phyloP scores from a whole-genome alignment of 352 stramenopile genomes.

The Phytophthora ramorum region DNA sequence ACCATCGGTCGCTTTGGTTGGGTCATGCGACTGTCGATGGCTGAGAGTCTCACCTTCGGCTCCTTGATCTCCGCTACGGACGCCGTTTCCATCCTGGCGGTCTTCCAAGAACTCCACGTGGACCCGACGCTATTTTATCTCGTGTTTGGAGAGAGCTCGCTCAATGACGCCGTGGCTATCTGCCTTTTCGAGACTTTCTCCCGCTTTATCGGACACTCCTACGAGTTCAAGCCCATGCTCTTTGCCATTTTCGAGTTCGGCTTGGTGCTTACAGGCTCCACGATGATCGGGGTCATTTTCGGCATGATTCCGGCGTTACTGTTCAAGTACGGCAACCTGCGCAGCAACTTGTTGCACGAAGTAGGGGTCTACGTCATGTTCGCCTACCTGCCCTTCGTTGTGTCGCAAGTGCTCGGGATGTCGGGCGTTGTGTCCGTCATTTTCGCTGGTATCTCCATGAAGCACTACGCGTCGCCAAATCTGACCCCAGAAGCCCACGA shows the following conservation, averaged over 20 bases:
- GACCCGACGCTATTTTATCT: constrained; percentile 95
- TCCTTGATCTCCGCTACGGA: constrained; percentile 94
- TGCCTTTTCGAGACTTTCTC: constrained; percentile 94
- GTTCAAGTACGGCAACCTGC: constrained; percentile 93
- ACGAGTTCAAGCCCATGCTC: constrained; percentile 78
- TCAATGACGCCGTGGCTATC: constrained; percentile 95
- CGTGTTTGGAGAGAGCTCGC: constrained; percentile 93
- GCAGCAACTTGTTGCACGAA: constrained; percentile 88
- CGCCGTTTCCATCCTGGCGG: constrained; percentile 92
- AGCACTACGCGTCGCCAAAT: constrained; percentile 91
- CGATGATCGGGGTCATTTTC: constrained; percentile 87
- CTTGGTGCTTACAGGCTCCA: constrained; percentile 90
- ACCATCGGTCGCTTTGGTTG: constrained; percentile 64
- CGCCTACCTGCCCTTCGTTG: constrained; percentile 82
- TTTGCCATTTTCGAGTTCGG: constrained; percentile 91
- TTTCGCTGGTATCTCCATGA: constrained; percentile 93
- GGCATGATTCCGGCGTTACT: constrained; percentile 86
- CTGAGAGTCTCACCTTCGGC: constrained; percentile 92
- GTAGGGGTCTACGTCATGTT: constrained; percentile 91
- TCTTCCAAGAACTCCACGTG: constrained; percentile 91
- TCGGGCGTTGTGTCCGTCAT: constrained; percentile 95
- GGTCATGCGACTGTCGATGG: constrained; percentile 82
- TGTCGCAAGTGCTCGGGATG: constrained; percentile 78
- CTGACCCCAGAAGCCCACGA: constrained; percentile 80
- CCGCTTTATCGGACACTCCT: constrained; percentile 92